phyloP scores from a whole-genome alignment of 345 rosid genomes.

The Citrus unshiu region DNA sequence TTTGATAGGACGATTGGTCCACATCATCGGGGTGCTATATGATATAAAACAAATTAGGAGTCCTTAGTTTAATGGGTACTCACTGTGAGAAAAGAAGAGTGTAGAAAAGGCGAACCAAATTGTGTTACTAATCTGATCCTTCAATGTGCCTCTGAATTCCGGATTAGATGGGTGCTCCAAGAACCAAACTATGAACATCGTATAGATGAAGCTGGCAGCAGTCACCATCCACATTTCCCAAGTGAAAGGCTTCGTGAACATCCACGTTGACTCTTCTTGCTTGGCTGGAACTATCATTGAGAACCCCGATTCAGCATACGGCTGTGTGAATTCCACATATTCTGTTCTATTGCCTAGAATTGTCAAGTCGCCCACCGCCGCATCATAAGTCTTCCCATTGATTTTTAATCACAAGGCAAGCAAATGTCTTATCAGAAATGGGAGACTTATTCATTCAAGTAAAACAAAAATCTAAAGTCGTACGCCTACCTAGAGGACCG shows the following conservation, averaged over 20 bases:
- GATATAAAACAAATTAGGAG: neutral
- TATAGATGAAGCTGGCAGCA: slow-evolving; percentile 32
- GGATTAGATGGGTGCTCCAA: slow-evolving; percentile 34
- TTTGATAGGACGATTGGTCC: neutral
- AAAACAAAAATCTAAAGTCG: no score
- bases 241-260: slow-evolving; percentile 44
- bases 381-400: slow-evolving; percentile 28
- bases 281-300: slow-evolving; percentile 37
- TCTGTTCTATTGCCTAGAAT: slow-evolving; percentile 34
- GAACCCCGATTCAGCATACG: slow-evolving; percentile 43
- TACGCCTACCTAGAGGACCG: neutral
- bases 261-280: slow-evolving; percentile 24
- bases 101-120: slow-evolving; percentile 41
- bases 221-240: slow-evolving; percentile 34
- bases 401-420: neutral
- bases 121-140: slow-evolving; percentile 28
- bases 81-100: slow-evolving; percentile 44
- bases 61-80: slow-evolving; percentile 7
- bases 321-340: slow-evolving; percentile 44
- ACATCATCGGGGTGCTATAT: no score
- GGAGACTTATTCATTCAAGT: neutral
- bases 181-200: slow-evolving; percentile 39
- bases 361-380: slow-evolving; percentile 44
- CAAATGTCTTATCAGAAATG: slow-evolving; percentile 3
- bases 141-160: slow-evolving; percentile 30